Conservation (phyloP, 2,329 filamentous ascomycete species). For the Fusarium chuoi region DNA sequence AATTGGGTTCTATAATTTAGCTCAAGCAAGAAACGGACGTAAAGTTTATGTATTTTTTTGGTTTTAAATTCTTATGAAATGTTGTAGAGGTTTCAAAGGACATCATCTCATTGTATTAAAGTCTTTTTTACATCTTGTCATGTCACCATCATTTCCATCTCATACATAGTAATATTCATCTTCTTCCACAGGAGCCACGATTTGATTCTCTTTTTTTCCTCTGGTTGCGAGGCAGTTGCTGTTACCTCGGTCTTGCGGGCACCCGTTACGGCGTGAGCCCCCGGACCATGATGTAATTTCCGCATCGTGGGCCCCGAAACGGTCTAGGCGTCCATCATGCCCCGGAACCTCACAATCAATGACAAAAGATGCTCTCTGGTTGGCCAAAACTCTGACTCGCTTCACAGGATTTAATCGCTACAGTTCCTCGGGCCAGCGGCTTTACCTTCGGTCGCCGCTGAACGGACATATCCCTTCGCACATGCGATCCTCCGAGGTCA, state of each 20-base stretch:
- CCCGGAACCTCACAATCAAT: constrained; percentile 34
- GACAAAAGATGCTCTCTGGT: constrained; percentile 33
- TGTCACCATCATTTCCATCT: neutral
- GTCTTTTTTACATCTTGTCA: neutral
- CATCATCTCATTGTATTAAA: neutral
- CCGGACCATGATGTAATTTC: constrained; percentile 42
- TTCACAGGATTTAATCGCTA: constrained; percentile 11
- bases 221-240: constrained; percentile 4
- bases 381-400: constrained; percentile 30
- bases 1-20: neutral
- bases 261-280: constrained; percentile 35
- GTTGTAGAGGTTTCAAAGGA: neutral
- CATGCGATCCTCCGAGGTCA: constrained; percentile 38
- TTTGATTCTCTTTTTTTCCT: constrained; percentile 28
- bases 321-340: constrained; percentile 29
- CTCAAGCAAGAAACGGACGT: neutral
- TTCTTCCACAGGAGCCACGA: constrained; percentile 6
- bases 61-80: neutral
- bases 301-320: constrained; percentile 37
- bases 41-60: neutral
- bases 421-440: constrained; percentile 42
- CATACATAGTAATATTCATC: neutral
- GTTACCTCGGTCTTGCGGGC: constrained; percentile 34
- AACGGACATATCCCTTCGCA: constrained; percentile 30
- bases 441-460: constrained; percentile 44